Percentiles rank a stretch among this genome's conserved stretches.
phyloP scores from a whole-genome alignment of 1,284 basidiomycete genomes.

The Meira nashicola region DNA sequence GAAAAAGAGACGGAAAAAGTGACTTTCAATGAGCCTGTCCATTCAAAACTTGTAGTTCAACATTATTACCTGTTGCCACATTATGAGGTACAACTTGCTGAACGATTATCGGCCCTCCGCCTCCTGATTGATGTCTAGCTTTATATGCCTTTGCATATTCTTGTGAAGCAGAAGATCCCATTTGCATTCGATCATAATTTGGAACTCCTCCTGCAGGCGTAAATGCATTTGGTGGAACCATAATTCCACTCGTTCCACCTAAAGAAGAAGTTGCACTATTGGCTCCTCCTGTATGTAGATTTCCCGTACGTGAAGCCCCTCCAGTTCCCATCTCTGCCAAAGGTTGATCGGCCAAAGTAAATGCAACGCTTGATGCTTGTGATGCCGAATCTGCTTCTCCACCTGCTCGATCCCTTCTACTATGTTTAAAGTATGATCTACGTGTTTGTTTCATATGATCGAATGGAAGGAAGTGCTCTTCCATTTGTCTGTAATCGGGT shows the following conservation, averaged over 20 bases:
- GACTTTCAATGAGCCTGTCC: not conserved
- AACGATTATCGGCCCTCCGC: too few species aligned
- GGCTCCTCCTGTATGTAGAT: not conserved
- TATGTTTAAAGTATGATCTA: slow-evolving; percentile 33
- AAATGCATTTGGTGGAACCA: too few species aligned
- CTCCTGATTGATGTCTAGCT: not conserved
- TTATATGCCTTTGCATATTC: slow-evolving; percentile 9
- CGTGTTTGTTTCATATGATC: slow-evolving; percentile 45
- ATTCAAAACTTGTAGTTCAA: slow-evolving; percentile 3
- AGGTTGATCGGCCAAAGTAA: slow-evolving; percentile 41
- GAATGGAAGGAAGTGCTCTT: slow-evolving; percentile 65
- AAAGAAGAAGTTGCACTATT: slow-evolving; percentile 8
- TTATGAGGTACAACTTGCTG: not conserved
- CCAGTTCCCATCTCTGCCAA: slow-evolving; percentile 26
- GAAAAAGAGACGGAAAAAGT: too few species aligned
- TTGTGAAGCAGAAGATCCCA: slow-evolving; percentile 1
- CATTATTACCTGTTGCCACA: not conserved
- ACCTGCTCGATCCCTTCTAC: slow-evolving; percentile 13
- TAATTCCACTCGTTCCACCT: not conserved
- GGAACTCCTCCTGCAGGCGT: too few species aligned
- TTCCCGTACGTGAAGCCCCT: not conserved
- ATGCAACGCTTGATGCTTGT: slow-evolving; percentile 27
- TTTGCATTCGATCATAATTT: too few species aligned
- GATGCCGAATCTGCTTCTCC: slow-evolving; percentile 16
- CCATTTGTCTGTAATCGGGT: slow-evolving; percentile 91